Conservation (phyloP, 768 basidiomycete genomes). For the Daedalea quercina region DNA sequence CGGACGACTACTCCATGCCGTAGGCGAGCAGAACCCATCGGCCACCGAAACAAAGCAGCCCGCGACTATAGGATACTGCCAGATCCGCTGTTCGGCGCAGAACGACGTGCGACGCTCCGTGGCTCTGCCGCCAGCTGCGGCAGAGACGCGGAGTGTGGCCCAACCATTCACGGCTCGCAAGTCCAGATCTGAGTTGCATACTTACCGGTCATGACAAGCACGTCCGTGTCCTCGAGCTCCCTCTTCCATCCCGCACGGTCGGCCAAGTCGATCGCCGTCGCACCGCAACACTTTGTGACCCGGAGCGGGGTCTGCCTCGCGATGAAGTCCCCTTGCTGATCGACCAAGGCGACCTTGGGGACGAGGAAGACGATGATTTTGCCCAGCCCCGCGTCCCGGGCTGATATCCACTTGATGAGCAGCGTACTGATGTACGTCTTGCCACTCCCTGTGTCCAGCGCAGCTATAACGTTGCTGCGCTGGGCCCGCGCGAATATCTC, state of each 20-base stretch:
- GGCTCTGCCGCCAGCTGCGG: neutral
- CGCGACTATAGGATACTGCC: too few relatives aligned
- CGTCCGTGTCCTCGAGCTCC: constrained; percentile 58
- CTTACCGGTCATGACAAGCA: constrained; percentile 81
- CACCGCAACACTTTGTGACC: constrained; percentile 65
- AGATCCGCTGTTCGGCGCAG: neutral
- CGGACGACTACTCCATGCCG: too few relatives aligned
- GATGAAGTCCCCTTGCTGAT: constrained; percentile 73
- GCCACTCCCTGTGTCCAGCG: constrained; percentile 53
- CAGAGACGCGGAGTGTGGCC: neutral
- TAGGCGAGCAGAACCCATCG: too few relatives aligned
- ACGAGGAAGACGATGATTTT: constrained; percentile 78
- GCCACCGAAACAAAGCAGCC: too few relatives aligned
- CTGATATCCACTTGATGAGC: constrained; percentile 70
- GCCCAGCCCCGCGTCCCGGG: constrained; percentile 39
- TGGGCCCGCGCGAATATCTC: constrained; percentile 49
- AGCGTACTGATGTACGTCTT: constrained; percentile 55
- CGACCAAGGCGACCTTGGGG: constrained; percentile 79
- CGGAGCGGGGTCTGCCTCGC: constrained; percentile 55
- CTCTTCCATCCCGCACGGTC: constrained; percentile 60
- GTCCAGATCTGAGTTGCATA: neutral
- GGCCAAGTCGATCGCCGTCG: constrained; percentile 62
- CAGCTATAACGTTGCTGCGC: constrained; percentile 49
- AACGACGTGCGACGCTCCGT: neutral
- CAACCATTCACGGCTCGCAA: neutral